Conservation (phyloP, 75 land plant species). For the Cryptomeria japonica region DNA sequence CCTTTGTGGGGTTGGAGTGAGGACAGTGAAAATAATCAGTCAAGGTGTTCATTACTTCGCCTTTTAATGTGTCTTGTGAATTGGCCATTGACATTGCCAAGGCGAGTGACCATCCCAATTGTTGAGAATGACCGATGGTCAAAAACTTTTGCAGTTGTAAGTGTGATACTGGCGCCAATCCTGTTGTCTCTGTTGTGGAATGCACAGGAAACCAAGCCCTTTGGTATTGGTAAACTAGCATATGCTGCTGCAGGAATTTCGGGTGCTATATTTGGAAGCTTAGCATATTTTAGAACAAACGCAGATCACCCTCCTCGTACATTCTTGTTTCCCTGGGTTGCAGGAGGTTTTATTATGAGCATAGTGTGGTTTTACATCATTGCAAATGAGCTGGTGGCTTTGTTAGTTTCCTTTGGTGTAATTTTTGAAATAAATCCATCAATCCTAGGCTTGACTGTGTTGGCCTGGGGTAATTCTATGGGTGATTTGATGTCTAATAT, state of each 20-base stretch:
- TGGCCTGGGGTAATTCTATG: constrained; percentile 98
- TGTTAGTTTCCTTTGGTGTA: constrained; percentile 69
- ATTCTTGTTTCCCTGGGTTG: constrained; percentile 81
- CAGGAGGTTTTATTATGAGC: constrained; percentile 89
- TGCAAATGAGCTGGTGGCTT: constrained; percentile 90
- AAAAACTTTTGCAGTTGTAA: constrained; percentile 58
- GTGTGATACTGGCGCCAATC: constrained; percentile 73
- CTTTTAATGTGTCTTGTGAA: constrained; percentile 35
- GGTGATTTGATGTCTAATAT: constrained; percentile 92
- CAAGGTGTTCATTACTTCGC: constrained; percentile 24
- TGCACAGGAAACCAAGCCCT: constrained; percentile 21
- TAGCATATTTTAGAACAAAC: constrained; percentile 53
- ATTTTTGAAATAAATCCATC: constrained; percentile 81
- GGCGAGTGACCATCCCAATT: constrained; percentile 78
- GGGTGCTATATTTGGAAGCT: constrained; percentile 48
- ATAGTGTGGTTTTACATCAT: constrained; percentile 90
- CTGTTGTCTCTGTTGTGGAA: constrained; percentile 74
- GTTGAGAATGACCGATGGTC: constrained; percentile 85
- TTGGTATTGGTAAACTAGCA: constrained; percentile 16
- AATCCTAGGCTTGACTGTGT: constrained; percentile 82
- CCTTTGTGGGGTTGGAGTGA: constrained; percentile 82
- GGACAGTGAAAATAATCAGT: constrained; percentile 27
- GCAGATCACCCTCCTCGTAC: constrained; percentile 68
- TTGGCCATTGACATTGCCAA: constrained; percentile 66
- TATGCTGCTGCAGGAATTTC: constrained; percentile 34